A percentile compares a stretch with the other conserved stretches of the same genome.
Evolutionary conservation across 139 green algal genomes (phyloP).

Genomic region (Mesostigma viride): DNA sequence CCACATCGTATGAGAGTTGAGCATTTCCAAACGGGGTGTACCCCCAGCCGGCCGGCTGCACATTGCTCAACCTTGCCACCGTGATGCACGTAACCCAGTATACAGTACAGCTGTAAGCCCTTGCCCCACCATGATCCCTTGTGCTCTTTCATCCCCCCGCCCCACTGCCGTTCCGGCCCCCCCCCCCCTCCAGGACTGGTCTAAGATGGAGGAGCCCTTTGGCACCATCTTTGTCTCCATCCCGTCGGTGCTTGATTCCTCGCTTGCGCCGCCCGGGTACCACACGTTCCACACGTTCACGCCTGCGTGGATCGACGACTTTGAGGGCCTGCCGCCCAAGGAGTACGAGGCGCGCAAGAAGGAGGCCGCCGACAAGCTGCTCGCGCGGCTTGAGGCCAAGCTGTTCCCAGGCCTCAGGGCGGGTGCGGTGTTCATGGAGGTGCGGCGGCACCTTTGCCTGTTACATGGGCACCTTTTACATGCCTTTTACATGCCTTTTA

Average conservation of each 20-base stretch:
- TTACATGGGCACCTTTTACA: too few species aligned
- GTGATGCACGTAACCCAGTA: too few species aligned
- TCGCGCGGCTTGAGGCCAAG: conserved; percentile 58
- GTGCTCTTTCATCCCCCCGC: too few species aligned
- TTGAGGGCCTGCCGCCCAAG: conserved; percentile 27
- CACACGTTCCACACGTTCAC: conserved; percentile 93
- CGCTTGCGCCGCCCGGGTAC: conserved; percentile 57
- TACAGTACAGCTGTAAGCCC: too few species aligned
- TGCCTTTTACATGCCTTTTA: too few species aligned
- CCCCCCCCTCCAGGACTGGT: conserved; percentile 68
- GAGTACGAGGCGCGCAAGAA: conserved; percentile 68
- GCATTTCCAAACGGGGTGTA: too few species aligned
- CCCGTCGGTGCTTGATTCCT: conserved; percentile 79
- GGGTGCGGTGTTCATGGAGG: conserved; percentile 47
- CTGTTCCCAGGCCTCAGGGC: conserved; percentile 65
- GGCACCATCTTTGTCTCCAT: conserved; percentile 91
- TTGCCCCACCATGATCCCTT: too few species aligned
- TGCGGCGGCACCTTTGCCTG: too few species aligned
- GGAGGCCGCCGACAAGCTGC: conserved; percentile 52
- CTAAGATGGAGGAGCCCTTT: conserved; percentile 59
- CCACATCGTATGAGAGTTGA: too few species aligned
- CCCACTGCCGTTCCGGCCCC: too few species aligned
- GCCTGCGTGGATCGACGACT: conserved; percentile 87
- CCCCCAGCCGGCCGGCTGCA: too few species aligned
- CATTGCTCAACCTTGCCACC: too few species aligned